Evolutionary conservation across 2,329 filamentous ascomycete species (phyloP).

Genomic region (Clarireedia paspali): DNA sequence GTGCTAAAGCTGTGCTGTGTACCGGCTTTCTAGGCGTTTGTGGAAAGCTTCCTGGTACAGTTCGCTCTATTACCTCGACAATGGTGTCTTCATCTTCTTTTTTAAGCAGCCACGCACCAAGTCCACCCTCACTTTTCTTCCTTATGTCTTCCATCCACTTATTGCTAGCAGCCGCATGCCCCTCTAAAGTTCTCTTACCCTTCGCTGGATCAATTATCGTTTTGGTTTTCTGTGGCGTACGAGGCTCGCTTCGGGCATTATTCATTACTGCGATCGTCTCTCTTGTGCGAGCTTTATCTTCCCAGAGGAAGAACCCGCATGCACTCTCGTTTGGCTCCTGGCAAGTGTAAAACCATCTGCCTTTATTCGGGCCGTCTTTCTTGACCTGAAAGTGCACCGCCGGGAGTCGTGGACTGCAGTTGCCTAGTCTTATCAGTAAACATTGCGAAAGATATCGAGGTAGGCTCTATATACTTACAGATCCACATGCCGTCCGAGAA

Average conservation of each 20-base stretch:
- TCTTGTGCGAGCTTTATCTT: conserved; percentile 41
- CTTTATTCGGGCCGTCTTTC: conserved; percentile 42
- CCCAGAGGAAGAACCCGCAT: conserved; percentile 53
- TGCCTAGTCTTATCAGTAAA: conserved; percentile 1
- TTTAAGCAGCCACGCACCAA: conserved; percentile 21
- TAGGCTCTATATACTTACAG: neutral
- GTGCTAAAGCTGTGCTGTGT: conserved; percentile 19
- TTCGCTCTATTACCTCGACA: conserved; percentile 10
- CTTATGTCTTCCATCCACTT: conserved; percentile 12
- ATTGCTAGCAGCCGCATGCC: conserved; percentile 11
- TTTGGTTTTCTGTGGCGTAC: conserved; percentile 10
- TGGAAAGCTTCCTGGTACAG: conserved; percentile 9
- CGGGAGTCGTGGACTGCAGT: conserved; percentile 11
- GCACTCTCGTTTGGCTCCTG: conserved; percentile 36
- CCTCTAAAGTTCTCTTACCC: conserved; percentile 15
- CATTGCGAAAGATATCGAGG: neutral
- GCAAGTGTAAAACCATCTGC: conserved; percentile 47
- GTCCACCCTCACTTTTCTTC: conserved; percentile 23
- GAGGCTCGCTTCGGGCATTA: conserved; percentile 38
- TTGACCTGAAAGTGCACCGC: conserved; percentile 32
- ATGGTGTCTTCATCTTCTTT: conserved; percentile 19
- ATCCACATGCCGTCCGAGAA: conserved; percentile 11
- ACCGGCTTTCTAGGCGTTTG: conserved; percentile 24
- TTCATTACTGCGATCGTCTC: conserved; percentile 37
- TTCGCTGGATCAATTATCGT: conserved; percentile 7